Evolutionary conservation across 768 basidiomycete species (phyloP).

Genomic region (Boletus patriciae): DNA sequence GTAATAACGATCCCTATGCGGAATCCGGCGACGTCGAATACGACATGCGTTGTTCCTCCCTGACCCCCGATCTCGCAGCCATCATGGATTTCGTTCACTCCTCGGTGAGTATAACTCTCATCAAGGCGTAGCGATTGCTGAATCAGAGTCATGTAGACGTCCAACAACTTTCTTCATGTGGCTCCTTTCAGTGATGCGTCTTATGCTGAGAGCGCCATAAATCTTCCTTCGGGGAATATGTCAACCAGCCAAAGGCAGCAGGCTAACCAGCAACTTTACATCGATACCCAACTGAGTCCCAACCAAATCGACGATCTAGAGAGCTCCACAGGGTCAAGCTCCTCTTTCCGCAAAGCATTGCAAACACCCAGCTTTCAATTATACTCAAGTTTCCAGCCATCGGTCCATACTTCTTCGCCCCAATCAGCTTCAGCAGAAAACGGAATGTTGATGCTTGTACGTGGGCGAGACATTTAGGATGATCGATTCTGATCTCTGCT

Average conservation of each 20-base stretch:
- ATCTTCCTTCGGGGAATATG: not conserved
- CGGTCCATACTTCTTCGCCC: conserved; percentile 10
- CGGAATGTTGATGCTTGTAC: conserved; percentile 7
- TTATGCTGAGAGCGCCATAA: not conserved
- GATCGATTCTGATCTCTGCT: not conserved
- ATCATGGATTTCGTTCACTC: not conserved
- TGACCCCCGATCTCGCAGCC: not conserved
- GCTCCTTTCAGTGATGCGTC: not conserved
- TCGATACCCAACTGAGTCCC: conserved; percentile 19
- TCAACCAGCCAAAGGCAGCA: conserved; percentile 8
- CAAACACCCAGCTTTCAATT: conserved; percentile 11
- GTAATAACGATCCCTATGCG: not conserved
- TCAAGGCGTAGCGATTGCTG: not conserved
- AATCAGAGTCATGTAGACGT: conserved; percentile 8
- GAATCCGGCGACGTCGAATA: not conserved
- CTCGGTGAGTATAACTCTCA: conserved; percentile 14
- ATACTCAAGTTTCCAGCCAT: not conserved
- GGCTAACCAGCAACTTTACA: conserved; percentile 13
- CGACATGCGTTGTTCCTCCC: not conserved
- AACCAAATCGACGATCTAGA: conserved; percentile 10
- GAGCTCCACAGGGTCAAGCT: conserved; percentile 18
- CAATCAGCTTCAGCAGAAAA: conserved; percentile 7
- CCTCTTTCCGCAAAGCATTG: conserved; percentile 2
- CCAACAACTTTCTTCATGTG: not conserved
- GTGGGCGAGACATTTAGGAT: not conserved